These are phyloP conservation scores for Cryphonectria japonica DNA, from an alignment of 2,329 filamentous ascomycete species.

Conservation along the genomic window DNA sequence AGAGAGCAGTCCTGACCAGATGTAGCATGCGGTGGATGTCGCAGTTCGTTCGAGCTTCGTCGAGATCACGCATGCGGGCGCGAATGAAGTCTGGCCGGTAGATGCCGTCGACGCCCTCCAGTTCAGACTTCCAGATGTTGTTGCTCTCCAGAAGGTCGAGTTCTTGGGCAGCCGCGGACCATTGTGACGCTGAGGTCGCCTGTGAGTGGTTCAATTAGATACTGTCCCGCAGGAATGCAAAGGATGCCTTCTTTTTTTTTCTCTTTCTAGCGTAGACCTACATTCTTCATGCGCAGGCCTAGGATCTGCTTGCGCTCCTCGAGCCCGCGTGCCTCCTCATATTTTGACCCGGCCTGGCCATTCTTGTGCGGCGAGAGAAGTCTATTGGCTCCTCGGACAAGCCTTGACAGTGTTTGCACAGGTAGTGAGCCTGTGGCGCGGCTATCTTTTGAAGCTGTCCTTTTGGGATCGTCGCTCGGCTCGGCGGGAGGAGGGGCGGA, in stretches of 20 bases:
- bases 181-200: constrained; percentile 72
- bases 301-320: constrained; percentile 67
- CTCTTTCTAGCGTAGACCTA: constrained; percentile 43
- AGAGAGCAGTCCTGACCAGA: constrained; percentile 77
- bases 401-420: constrained; percentile 31
- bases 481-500: neutral
- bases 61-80: constrained; percentile 71
- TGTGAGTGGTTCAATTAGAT: constrained; percentile 38
- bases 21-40: constrained; percentile 80
- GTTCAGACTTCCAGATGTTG: constrained; percentile 76
- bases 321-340: constrained; percentile 48
- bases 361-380: constrained; percentile 54
- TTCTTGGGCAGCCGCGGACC: constrained; percentile 75
- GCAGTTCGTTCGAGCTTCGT: constrained; percentile 71
- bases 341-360: constrained; percentile 55
- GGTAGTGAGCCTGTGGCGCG: constrained; percentile 13
- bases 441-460: constrained; percentile 12
- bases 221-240: constrained; percentile 25
- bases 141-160: constrained; percentile 81
- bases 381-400: constrained; percentile 42
- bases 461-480: neutral
- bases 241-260: neutral
- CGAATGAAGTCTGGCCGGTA: constrained; percentile 74
- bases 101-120: constrained; percentile 54
- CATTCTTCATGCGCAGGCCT: constrained; percentile 67